Percentiles rank a stretch among this genome's conserved stretches.
These are phyloP conservation scores for Solanum stenotomum DNA, from an alignment of 257 asterid species.

Conservation along the genomic window DNA sequence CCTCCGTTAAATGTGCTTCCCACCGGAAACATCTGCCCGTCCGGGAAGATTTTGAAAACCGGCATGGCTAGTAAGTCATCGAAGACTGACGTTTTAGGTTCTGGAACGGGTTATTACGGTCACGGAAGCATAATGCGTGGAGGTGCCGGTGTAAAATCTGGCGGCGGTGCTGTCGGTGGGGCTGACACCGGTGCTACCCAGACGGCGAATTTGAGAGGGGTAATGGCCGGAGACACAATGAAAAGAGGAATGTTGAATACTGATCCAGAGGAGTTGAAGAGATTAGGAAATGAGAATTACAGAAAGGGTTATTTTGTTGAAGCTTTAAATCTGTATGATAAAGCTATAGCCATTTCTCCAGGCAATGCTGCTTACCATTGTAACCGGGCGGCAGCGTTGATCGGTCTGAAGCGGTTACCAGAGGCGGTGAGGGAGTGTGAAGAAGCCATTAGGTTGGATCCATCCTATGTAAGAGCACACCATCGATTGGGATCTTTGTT, in stretches of 20 bases:
- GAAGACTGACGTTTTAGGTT: constrained; percentile 53
- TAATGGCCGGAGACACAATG: background rate
- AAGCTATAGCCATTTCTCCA: constrained; percentile 60
- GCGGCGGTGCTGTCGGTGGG: constrained; percentile 2
- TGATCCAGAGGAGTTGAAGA: constrained; percentile 86
- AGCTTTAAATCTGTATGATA: constrained; percentile 67
- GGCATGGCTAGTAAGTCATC: constrained; percentile 43
- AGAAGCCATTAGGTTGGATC: constrained; percentile 87
- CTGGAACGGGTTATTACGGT: constrained; percentile 56
- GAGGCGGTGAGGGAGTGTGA: constrained; percentile 81
- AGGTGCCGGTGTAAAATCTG: constrained; percentile 24
- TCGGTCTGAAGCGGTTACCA: constrained; percentile 43
- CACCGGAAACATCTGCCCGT: constrained; percentile 71
- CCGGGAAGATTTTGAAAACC: constrained; percentile 49
- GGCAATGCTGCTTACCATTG: constrained; percentile 63
- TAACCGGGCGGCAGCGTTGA: constrained; percentile 78
- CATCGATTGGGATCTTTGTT: constrained; percentile 79
- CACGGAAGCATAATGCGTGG: constrained; percentile 82
- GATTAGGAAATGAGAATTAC: constrained; percentile 64
- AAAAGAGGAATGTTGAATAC: background rate
- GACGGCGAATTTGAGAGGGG: constrained; percentile 25
- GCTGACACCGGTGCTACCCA: background rate
- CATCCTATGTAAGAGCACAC: constrained; percentile 71
- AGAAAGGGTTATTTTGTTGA: constrained; percentile 53
- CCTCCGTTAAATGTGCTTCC: constrained; percentile 43